Base-by-base conservation (phyloP, 2,329 filamentous ascomycete genomes). In the Aurifilum marmelostoma region DNA sequence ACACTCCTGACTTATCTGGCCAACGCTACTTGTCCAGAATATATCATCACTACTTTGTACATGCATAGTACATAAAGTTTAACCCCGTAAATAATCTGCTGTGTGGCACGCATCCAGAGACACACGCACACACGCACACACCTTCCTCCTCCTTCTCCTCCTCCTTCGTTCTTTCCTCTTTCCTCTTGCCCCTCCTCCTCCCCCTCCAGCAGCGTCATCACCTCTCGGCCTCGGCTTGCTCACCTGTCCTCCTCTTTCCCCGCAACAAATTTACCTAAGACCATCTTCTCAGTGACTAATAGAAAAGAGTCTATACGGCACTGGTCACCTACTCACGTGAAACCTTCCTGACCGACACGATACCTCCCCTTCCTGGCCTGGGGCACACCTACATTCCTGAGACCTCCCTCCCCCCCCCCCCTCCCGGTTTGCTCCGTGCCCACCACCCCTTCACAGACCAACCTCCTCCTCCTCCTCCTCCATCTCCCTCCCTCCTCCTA, bases 221-320 rank as follows among this genome's bases (percentile, higher is more conserved):
- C n/a, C n/a, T n/a, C 66, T 65, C 66, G 32, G 29, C 43, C 18
- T 54, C 24, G 24, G 63, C 29, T 43, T 34, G 29, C 21, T 52
- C 37, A 67, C 34, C 37, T 61, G 32, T 60, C 29, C 63, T n/a
- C 8, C 9, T 61, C 61, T 60, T 52, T 58, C 64, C 59, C 59
- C 43, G 29, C 27, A 18, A 24, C 50, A 65, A 67, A 68, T 67
- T 75, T 75, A 75, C 74, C 73, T 75, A 75, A 75, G 70, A 73
- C 56, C 65, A 69, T 68, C 69, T 71, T 39, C 67, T 64, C 62
- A 39, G 72, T 75, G 74, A 75, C 74, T 75, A 75, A 75, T 75
- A 75, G 71, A 74, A 75, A 72, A 62, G 62, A 59, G 34, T 43
- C 66, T 60, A 64, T 63, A 56, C 71, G 69, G 68, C 34, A 34